Base-by-base conservation (phyloP, 805 yeast species). In the Starmerella davenportii region DNA sequence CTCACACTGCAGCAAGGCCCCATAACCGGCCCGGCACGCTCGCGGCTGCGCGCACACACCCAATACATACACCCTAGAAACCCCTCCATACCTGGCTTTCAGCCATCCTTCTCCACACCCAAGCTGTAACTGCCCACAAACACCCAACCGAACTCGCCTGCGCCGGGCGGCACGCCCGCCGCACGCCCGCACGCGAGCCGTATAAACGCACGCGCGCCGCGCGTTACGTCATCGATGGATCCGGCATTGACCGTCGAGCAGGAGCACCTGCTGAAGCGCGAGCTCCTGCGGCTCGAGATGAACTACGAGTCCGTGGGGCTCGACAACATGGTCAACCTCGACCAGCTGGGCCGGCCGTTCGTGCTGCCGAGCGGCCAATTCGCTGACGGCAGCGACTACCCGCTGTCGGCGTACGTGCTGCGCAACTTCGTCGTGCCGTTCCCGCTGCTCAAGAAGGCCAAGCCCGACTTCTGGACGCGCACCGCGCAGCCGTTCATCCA, bases 241-340 rank as follows among this genome's bases (percentile, higher is more conserved):
- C 25, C 25, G 25, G 25, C 7, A 21, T 37, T 77, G 35, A 58
- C 72, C 13, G 71, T 85, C 2, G 63, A 69, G 0, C 81, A 85
- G 54, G 93, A 82, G 57, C 95, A 87, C 52, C 79, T 78, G 55
- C 65, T 90, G 38, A 87, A 87, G 57, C 73, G 92, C 50, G 85
- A 80, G 57, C 64, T 87, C 15, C 60, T 87, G 21, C 68, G 70
- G 44, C 62, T 68, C 11, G 70, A 79, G 51, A 58, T 84, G 24
- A 64, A 66, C 11, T 52, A 64, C 4, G 98, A 87, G 55, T 62
- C 82, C 31, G 68, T 62, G 21, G 55, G 55, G 18, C 57, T 84
- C 30, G 68, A 74, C 43, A 71, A 73, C 42, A 70, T 73, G 24
- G 60, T 69, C 16, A 76, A 84, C 11, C 61, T 87, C 30, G 63